These are phyloP conservation scores for Saccharomyces uvarum DNA, from an alignment of 1,139 yeast species.

Conservation along the genomic window DNA sequence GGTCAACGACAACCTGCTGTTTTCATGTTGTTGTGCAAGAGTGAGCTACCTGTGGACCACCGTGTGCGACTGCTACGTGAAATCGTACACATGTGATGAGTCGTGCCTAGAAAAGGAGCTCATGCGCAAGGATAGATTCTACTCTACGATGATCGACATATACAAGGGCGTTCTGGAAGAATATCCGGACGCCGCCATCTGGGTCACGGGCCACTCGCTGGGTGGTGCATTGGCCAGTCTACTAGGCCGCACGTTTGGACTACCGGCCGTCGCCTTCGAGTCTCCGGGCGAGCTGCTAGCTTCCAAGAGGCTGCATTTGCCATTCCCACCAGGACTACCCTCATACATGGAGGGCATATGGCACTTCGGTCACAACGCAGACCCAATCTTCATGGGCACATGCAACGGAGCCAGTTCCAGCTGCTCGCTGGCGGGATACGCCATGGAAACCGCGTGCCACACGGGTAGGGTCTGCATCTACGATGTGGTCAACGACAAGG, in stretches of 20 bases:
- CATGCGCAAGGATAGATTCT: constrained; percentile 68
- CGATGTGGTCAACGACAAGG: constrained; percentile 81
- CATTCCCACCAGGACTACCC: constrained; percentile 89
- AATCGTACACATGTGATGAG: constrained; percentile 83
- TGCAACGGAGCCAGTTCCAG: constrained; percentile 91
- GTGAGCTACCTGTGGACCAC: constrained; percentile 89
- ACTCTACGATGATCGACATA: constrained; percentile 70
- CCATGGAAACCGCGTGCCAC: constrained; percentile 95
- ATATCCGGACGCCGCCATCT: constrained; percentile 68
- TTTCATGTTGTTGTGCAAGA: constrained; percentile 95
- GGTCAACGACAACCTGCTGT: constrained; percentile 75
- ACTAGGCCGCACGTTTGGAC: constrained; percentile 80
- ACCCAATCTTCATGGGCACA: constrained; percentile 93
- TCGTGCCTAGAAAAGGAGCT: constrained; percentile 76
- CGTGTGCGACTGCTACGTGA: constrained; percentile 87
- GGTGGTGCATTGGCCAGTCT: constrained; percentile 86
- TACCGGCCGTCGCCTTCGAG: constrained; percentile 84
- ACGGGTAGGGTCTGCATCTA: constrained; percentile 83
- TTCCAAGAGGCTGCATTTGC: constrained; percentile 74
- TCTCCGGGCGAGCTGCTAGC: constrained; percentile 92
- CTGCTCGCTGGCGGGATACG: constrained; percentile 90
- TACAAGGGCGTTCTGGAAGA: constrained; percentile 60
- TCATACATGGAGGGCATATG: constrained; percentile 72
- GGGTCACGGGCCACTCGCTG: constrained; percentile 93
- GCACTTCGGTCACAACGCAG: constrained; percentile 96